phyloP scores from a whole-genome alignment of 257 asterid species.

The Nicotiana knightiana region DNA sequence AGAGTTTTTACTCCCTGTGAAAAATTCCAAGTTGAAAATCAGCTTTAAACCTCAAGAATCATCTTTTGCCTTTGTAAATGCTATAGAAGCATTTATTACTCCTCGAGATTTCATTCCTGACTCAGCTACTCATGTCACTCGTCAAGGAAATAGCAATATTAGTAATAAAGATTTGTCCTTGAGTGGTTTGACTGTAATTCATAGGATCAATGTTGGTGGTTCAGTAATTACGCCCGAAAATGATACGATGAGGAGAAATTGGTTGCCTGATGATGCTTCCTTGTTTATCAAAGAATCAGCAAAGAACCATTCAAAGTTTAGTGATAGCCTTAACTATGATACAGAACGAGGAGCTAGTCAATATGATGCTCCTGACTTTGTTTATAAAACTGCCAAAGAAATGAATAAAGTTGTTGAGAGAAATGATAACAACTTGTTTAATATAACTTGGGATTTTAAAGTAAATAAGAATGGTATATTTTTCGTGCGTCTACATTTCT shows the following conservation, averaged over 20 bases:
- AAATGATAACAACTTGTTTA: neutral
- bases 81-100: constrained; percentile 45
- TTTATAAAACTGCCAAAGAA: constrained; percentile 44
- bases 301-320: fast-evolving
- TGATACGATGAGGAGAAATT: constrained; percentile 41
- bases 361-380: constrained; percentile 41
- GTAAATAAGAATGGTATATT: constrained; percentile 21
- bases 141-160: neutral
- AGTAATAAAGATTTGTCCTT: neutral
- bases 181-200: constrained; percentile 21
- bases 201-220: constrained; percentile 66
- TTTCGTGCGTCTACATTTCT: constrained; percentile 51
- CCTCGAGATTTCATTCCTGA: constrained; percentile 23
- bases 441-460: constrained; percentile 39
- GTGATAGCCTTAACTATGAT: neutral
- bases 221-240: neutral
- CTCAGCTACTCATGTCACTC: constrained; percentile 5
- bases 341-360: neutral
- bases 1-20: constrained; percentile 34
- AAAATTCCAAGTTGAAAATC: constrained; percentile 24
- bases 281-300: neutral
- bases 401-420: constrained; percentile 4
- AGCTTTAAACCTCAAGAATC: constrained; percentile 26
- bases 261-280: constrained; percentile 49
- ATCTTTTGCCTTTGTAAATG: constrained; percentile 46